These are phyloP conservation scores for Fusarium metavorans DNA, from an alignment of 2,329 filamentous ascomycete genomes.

Conservation along the genomic window DNA sequence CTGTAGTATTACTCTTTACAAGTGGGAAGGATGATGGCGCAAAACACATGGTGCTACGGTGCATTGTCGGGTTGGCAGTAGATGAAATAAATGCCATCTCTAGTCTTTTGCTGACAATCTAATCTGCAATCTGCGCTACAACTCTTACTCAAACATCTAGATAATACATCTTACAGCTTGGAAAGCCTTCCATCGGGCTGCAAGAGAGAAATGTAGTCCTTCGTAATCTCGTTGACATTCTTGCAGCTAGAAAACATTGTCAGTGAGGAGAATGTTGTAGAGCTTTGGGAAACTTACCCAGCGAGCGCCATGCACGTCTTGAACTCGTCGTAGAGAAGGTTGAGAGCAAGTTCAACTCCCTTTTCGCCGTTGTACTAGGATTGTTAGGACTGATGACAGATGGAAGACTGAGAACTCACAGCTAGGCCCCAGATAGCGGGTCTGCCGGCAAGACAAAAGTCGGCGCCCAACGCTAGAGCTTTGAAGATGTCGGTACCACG, in stretches of 20 bases:
- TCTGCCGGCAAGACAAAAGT: slow-evolving; percentile 26
- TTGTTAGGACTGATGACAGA: background rate
- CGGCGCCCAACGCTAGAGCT: slow-evolving; percentile 50
- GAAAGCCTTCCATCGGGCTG: slow-evolving; percentile 13
- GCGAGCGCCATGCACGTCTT: slow-evolving; percentile 19
- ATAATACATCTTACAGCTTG: background rate
- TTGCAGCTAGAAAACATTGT: background rate
- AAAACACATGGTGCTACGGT: background rate
- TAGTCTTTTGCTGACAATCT: background rate
- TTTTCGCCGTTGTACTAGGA: slow-evolving; percentile 11
- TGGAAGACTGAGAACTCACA: background rate
- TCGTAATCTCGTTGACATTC: slow-evolving; percentile 19
- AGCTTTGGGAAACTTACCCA: background rate
- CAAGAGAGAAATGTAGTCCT: slow-evolving; percentile 16
- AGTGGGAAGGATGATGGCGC: too few relatives aligned
- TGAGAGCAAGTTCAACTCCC: slow-evolving; percentile 12
- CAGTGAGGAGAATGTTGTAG: background rate
- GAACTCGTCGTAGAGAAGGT: slow-evolving; percentile 18
- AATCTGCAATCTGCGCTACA: background rate
- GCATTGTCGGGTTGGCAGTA: background rate
- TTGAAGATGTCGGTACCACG: slow-evolving; percentile 52
- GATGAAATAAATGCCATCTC: background rate
- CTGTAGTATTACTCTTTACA: too few relatives aligned
- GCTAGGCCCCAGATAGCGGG: slow-evolving; percentile 31
- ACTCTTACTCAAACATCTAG: background rate